Percentiles rank a stretch among this genome's conserved stretches.
Conservation (phyloP, 306 rosid species). For the peach (Prunus persica) region Prunus_persica_NCBIv2 NC_034015.1:18125001-18125500, state of each 20-base stretch:
- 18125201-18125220: constrained; percentile 27
- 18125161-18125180: neutral
- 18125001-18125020: constrained; percentile 70
- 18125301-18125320: constrained; percentile 74
- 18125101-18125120: constrained; percentile 42
- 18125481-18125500: constrained; percentile 82
- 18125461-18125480: constrained; percentile 78
- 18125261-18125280: constrained; percentile 76
- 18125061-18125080: constrained; percentile 69
- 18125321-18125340: constrained; percentile 82
- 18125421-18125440: neutral
- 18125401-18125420: neutral
- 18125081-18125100: constrained; percentile 56
- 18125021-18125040: constrained; percentile 77
- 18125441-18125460: constrained; percentile 48
- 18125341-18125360: constrained; percentile 16
- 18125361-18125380: neutral
- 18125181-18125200: constrained; percentile 16
- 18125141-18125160: constrained; percentile 30
- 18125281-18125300: constrained; percentile 73
- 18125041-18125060: constrained; percentile 49
- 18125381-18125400: neutral
- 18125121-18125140: constrained; percentile 55
- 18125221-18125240: constrained; percentile 53
- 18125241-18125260: constrained; percentile 50